phyloP scores from a whole-genome alignment of 805 yeast genomes.

The Cyberlindnera euphorbiiphila region DNA sequence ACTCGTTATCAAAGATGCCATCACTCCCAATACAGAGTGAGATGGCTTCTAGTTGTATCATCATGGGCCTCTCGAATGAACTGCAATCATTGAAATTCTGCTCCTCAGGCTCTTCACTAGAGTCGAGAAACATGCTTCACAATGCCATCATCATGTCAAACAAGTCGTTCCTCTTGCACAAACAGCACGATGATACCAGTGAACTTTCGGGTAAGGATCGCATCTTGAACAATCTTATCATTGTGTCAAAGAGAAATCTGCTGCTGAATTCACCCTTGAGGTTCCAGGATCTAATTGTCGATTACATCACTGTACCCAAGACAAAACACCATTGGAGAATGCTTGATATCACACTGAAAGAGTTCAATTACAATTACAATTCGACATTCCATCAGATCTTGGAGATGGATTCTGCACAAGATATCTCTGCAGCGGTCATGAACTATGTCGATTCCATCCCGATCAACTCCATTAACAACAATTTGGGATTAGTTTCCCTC shows the following conservation, averaged over 20 bases:
- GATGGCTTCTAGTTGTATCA: conserved; percentile 11
- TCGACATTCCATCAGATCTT: not conserved
- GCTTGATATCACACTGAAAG: conserved; percentile 43
- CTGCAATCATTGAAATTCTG: conserved; percentile 23
- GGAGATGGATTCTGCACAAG: conserved; percentile 15
- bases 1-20: conserved; percentile 14
- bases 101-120: conserved; percentile 17
- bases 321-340: conserved; percentile 41
- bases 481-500: conserved; percentile 46
- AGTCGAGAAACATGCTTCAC: conserved; percentile 42
- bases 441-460: conserved; percentile 6
- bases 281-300: conserved; percentile 46
- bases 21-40: conserved; percentile 1
- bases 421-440: conserved; percentile 1
- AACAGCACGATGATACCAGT: conserved; percentile 9
- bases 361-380: conserved; percentile 32
- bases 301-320: conserved; percentile 40
- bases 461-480: conserved; percentile 39
- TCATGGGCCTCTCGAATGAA: conserved; percentile 24
- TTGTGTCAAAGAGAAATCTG: conserved; percentile 44
- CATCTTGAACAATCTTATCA: conserved; percentile 31
- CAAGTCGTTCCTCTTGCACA: conserved; percentile 30
- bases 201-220: no score
- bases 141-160: conserved; percentile 51
- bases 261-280: conserved; percentile 48